Conservation (phyloP, 2,329 filamentous ascomycete genomes). For the Arthrobotrys sinensis region DNA sequence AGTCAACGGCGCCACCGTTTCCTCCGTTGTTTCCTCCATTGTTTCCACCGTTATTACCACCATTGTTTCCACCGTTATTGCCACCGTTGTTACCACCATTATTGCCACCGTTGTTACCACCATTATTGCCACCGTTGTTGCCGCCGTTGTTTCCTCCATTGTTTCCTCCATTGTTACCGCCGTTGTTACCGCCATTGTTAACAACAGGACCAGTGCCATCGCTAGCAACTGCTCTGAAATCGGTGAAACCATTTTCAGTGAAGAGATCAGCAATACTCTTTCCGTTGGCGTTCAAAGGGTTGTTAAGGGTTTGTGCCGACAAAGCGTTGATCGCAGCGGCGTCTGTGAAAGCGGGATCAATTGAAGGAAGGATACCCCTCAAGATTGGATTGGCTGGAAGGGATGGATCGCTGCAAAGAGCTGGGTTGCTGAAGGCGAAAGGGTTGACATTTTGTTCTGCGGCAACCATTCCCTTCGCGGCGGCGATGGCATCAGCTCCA, state of each 20-base stretch:
- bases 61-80: background rate
- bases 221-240: constrained; percentile 70
- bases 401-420: constrained; percentile 76
- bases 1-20: constrained; percentile 34
- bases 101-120: constrained; percentile 19
- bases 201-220: constrained; percentile 61
- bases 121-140: background rate
- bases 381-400: constrained; percentile 76
- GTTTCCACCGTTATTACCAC: constrained; percentile 11
- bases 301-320: constrained; percentile 71
- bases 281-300: constrained; percentile 75
- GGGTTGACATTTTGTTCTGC: constrained; percentile 82
- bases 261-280: constrained; percentile 78
- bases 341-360: constrained; percentile 76
- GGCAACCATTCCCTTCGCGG: constrained; percentile 76
- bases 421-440: constrained; percentile 74
- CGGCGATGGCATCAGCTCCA: constrained; percentile 74
- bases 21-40: background rate
- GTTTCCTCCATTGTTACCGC: constrained; percentile 1
- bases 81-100: constrained; percentile 9
- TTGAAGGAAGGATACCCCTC: constrained; percentile 77
- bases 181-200: constrained; percentile 13
- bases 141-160: constrained; percentile 58
- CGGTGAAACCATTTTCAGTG: constrained; percentile 75
- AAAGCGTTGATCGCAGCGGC: constrained; percentile 75